phyloP scores from a whole-genome alignment of 441 rosid genomes.

The Raphanus hybrid region DNA sequence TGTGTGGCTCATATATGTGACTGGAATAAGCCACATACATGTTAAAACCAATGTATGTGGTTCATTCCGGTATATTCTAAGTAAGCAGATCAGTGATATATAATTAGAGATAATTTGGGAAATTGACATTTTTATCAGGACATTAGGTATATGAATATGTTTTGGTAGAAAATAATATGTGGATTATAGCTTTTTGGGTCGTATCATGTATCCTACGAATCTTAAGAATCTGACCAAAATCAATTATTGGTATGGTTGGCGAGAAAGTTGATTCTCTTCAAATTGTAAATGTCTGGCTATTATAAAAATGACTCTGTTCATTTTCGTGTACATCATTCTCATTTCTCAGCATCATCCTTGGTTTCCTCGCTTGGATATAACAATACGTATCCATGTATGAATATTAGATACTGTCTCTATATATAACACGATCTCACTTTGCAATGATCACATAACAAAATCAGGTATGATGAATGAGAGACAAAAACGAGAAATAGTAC shows the following conservation, averaged over 20 bases:
- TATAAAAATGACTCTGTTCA: background rate
- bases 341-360: slow-evolving; percentile 10
- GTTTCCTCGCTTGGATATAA: slow-evolving; percentile 3
- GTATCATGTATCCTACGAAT: background rate
- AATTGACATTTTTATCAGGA: background rate
- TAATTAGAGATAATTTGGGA: background rate
- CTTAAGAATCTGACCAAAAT: background rate
- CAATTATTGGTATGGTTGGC: slow-evolving; percentile 1
- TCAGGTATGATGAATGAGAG: background rate
- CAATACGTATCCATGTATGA: background rate
- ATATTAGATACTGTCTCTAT: background rate
- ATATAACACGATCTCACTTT: background rate
- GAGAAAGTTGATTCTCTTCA: background rate
- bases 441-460: background rate
- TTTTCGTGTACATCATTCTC: slow-evolving; percentile 3
- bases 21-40: too few relatives aligned
- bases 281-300: background rate
- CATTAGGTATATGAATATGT: background rate
- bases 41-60: background rate
- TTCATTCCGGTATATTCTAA: background rate
- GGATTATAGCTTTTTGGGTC: background rate
- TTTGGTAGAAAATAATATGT: background rate
- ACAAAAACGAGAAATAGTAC: background rate
- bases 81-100: background rate
- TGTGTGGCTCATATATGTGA: too few relatives aligned